Evolutionary conservation across 306 rosid genomes (phyloP), one percentile per base, ranked within the genome.

Genomic region (Dicorynia guianensis): DNA sequence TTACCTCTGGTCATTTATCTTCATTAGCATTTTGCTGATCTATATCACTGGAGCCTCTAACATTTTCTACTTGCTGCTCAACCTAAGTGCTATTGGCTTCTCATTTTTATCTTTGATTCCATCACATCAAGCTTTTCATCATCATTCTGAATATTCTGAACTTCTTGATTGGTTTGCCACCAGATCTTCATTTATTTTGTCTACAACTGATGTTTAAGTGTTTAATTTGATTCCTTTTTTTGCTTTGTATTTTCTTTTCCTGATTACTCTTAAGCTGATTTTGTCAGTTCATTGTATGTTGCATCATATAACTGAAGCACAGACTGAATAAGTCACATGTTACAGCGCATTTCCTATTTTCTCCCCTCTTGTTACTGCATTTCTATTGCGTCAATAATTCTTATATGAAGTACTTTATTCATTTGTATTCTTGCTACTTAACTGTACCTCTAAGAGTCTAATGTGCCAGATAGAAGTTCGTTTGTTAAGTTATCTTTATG

Each of bases 1-100:
- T 63, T 48, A 44, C 42, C 67, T 14, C 56, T 74, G n/a, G 34
- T 20, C 4, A 75, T 20, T 25, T 65, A 38, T 75, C 19, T 75
- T 38, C 46, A 25, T 17, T 18, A 35, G 15, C 50, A 0, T 34
- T 6, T 5, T 40, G 4, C 44, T 44, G 25, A 42, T 14, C 0
- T 10, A 1, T 39, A 8, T 36, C 13, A 2, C 54, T 1, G 62
- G 7, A 38, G 18, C 75, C 63, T 71, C 30, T 13, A 18, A 47
- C 2, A 11, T 35, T 69, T 69, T 49, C 74, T 38, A 69, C 50
- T 7, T 50, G 19, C 20, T 2, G 15, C 43, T 40, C 15, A 18
- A 19, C 49, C 25, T 25, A 25, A 25, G 1, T 25, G 30, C 42
- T 2, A 15, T 7, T 71, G 55, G 55, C 35, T 56, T 56, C 8